Percentiles rank a stretch among this genome's conserved stretches.
phyloP scores from a whole-genome alignment of 768 basidiomycete species.

The Naganishia vishniacii region DNA sequence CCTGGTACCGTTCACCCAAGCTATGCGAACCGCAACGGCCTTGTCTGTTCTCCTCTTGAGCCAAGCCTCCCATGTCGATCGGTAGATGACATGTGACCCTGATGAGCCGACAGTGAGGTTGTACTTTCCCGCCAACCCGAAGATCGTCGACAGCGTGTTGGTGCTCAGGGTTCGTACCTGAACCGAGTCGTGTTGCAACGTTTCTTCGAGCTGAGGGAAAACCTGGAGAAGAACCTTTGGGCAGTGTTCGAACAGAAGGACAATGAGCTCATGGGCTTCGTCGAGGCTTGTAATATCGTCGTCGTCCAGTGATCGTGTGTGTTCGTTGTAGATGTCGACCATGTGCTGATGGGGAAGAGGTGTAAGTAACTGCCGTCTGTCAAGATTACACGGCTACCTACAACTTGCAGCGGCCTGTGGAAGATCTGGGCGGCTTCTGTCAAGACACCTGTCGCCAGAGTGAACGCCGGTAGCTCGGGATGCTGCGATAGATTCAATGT shows the following conservation, averaged over 20 bases:
- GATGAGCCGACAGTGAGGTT: conserved; percentile 8
- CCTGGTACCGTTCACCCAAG: conserved; percentile 67
- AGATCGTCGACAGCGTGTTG: conserved; percentile 83
- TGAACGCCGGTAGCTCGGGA: conserved; percentile 23
- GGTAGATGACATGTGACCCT: conserved; percentile 13
- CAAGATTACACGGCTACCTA: neutral
- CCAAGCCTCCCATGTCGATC: conserved; percentile 76
- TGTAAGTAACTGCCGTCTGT: neutral
- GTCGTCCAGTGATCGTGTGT: conserved; percentile 35
- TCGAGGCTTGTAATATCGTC: conserved; percentile 39
- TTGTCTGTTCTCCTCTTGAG: conserved; percentile 72
- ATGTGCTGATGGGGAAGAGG: conserved; percentile 58
- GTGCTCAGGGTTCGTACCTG: conserved; percentile 74
- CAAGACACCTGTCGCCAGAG: conserved; percentile 20
- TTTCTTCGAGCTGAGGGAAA: conserved; percentile 86
- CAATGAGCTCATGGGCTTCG: conserved; percentile 79
- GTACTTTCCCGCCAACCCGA: conserved; percentile 47
- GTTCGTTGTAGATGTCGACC: conserved; percentile 66
- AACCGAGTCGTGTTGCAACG: conserved; percentile 69
- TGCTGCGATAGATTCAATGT: conserved; percentile 1
- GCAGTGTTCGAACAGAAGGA: conserved; percentile 70
- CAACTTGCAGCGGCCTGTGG: conserved; percentile 49
- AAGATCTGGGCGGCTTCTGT: conserved; percentile 20
- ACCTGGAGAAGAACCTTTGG: conserved; percentile 80
- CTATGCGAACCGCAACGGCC: conserved; percentile 62